These are phyloP conservation scores for Laburnicola sp. DNA, from an alignment of 2,329 filamentous ascomycete genomes.

Conservation along the genomic window DNA sequence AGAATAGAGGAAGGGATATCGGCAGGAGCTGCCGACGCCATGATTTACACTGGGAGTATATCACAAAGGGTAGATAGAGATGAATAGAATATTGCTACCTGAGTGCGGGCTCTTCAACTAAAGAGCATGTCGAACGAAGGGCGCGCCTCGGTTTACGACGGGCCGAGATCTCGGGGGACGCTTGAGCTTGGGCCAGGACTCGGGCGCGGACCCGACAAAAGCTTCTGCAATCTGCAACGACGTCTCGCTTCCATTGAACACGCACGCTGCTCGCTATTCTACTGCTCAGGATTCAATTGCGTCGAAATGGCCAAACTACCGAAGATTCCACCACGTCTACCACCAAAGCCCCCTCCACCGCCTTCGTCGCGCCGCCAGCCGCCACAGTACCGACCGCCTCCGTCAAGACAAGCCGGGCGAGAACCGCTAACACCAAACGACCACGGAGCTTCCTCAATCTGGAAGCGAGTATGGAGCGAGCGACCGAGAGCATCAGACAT, in stretches of 20 bases:
- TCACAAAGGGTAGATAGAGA: neutral
- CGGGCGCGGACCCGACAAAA: constrained; percentile 12
- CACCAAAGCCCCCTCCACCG: constrained; percentile 19
- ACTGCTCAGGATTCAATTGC: constrained; percentile 4
- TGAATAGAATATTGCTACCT: constrained; percentile 10
- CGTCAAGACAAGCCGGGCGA: constrained; percentile 3
- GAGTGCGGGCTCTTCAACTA: constrained; percentile 10
- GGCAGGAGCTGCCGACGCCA: constrained; percentile 23
- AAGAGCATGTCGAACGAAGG: constrained; percentile 27
- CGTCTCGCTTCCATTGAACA: constrained; percentile 21
- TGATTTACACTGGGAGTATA: constrained; percentile 9
- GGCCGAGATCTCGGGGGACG: constrained; percentile 20
- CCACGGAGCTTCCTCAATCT: neutral
- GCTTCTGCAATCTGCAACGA: constrained; percentile 12
- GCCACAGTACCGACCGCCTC: constrained; percentile 20
- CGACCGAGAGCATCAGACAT: constrained; percentile 31
- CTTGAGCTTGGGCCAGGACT: constrained; percentile 10
- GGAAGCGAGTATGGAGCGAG: constrained; percentile 29
- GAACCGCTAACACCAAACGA: neutral
- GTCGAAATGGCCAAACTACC: constrained; percentile 39
- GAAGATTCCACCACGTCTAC: constrained; percentile 28
- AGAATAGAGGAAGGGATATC: constrained; percentile 50
- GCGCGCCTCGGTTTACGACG: constrained; percentile 31
- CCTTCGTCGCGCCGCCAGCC: constrained; percentile 24
- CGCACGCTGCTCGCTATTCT: constrained; percentile 13